Evolutionary conservation across 1,284 basidiomycete genomes (phyloP), one percentile per base, ranked within the genome.

Genomic region (Cutaneotrichosporon sp.): DNA sequence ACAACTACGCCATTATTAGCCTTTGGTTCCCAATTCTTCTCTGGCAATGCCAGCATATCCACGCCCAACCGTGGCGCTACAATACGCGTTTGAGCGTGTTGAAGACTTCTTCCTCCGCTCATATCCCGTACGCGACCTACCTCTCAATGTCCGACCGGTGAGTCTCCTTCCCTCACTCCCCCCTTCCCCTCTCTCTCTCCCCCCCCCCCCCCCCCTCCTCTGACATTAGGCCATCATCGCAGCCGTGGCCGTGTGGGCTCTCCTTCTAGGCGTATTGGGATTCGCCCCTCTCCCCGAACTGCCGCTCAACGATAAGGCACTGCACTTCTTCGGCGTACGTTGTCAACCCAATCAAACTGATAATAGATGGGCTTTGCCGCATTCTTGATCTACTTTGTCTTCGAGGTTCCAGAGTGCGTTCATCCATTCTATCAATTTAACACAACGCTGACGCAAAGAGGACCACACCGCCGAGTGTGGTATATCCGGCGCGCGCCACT

Each of bases 311-410:
- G 80, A 81, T 66, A 81, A 80, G 63, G 74, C 77, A 22, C 65
- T 80, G 56, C 80, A 80, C 64, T 81, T 81, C 70, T 75, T 79
- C 60, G 80, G 80, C 32, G 74, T 80, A 56, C 66, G 76, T 69
- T 21, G 30, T 1, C 18, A 7, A 4, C 21, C 36, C 14, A 16
- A 22, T 42, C 11, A 4, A 3, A 50, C 60, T 65, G 42, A 65
- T 60, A 2, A n/a, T 62, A 80, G 78, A 69, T 80, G 62, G 79
- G 78, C 26, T 78, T 80, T 36, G 79, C 79, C 16, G 76, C 76
- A 2, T 81, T 80, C 58, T 56, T 79, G 42, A 56, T 79, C 22
- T 81, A 81, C 66, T 80, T 78, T 62, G 66, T 78, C 26, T 68
- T 81, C 51, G 75, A 80, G 50, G 79, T 80, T 6, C 79, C 79